These are phyloP conservation scores for Boletus vinaceobasis DNA, from an alignment of 768 basidiomycete genomes.

Conservation along the genomic window DNA sequence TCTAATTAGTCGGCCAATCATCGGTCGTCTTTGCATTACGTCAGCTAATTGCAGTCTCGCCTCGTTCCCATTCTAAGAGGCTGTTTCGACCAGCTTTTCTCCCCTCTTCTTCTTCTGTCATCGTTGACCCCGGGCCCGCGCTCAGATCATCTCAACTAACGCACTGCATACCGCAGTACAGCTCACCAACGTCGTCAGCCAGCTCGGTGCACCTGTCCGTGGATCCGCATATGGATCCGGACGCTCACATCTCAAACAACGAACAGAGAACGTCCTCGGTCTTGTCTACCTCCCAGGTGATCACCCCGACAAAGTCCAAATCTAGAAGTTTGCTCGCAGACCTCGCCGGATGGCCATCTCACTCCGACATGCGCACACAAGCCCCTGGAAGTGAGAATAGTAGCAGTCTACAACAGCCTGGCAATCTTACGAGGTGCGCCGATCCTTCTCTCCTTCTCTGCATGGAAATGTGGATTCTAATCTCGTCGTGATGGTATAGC, in stretches of 20 bases:
- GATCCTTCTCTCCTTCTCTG: background rate
- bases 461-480: background rate
- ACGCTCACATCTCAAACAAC: conserved; percentile 1
- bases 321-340: conserved; percentile 9
- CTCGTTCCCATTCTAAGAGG: conserved; percentile 11
- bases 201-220: background rate
- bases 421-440: conserved; percentile 14
- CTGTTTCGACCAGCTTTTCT: conserved; percentile 5
- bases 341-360: conserved; percentile 15
- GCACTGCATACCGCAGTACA: background rate
- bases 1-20: conserved; percentile 11
- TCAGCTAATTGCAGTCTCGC: conserved; percentile 20
- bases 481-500: background rate
- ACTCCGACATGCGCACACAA: conserved; percentile 11
- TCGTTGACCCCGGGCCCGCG: background rate
- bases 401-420: conserved; percentile 3
- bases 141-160: background rate
- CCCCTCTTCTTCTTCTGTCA: background rate
- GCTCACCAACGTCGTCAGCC: background rate
- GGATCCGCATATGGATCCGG: conserved; percentile 5
- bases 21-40: conserved; percentile 4
- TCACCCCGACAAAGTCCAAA: conserved; percentile 11
- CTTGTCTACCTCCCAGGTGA: conserved; percentile 6
- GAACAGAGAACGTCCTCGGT: background rate
- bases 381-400: conserved; percentile 14